Conservation (phyloP, 2,329 filamentous ascomycete genomes). For the Ophiostoma sp. region DNA sequence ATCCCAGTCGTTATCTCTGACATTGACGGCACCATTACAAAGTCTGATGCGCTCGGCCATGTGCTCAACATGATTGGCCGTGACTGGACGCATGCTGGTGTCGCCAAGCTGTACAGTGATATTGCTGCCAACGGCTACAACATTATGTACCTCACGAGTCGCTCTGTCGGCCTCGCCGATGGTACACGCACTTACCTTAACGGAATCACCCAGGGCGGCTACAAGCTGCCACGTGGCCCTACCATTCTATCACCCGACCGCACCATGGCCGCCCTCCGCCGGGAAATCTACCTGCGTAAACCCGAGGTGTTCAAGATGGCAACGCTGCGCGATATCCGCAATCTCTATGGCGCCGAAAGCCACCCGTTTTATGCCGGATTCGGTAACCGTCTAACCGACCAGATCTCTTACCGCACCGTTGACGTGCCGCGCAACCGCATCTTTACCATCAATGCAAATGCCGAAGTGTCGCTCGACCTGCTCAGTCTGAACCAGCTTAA, state of each 20-base stretch:
- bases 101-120: slow-evolving; percentile 95
- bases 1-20: slow-evolving; percentile 95
- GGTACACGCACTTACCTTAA: slow-evolving; percentile 83
- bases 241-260: slow-evolving; percentile 93
- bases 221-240: slow-evolving; percentile 78
- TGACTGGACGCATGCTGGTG: slow-evolving; percentile 95
- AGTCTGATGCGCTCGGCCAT: slow-evolving; percentile 90
- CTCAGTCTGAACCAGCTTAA: slow-evolving; percentile 90
- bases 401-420: slow-evolving; percentile 89
- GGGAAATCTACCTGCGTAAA: slow-evolving; percentile 91
- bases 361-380: slow-evolving; percentile 96
- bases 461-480: slow-evolving; percentile 87
- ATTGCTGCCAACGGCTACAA: slow-evolving; percentile 96
- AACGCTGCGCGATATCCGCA: slow-evolving; percentile 87
- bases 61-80: slow-evolving; percentile 94
- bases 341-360: slow-evolving; percentile 68
- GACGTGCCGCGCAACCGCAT: slow-evolving; percentile 92
- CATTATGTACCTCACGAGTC: slow-evolving; percentile 94
- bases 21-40: slow-evolving; percentile 98
- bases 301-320: slow-evolving; percentile 99
- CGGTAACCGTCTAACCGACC: slow-evolving; percentile 92
- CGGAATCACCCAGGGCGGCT: slow-evolving; percentile 82
- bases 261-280: slow-evolving; percentile 84
- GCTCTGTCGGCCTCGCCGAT: slow-evolving; percentile 90
- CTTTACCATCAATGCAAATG: slow-evolving; percentile 95